Base-by-base conservation (phyloP, 1,284 basidiomycete genomes). In the Cutaneotrichosporon sp. region DNA sequence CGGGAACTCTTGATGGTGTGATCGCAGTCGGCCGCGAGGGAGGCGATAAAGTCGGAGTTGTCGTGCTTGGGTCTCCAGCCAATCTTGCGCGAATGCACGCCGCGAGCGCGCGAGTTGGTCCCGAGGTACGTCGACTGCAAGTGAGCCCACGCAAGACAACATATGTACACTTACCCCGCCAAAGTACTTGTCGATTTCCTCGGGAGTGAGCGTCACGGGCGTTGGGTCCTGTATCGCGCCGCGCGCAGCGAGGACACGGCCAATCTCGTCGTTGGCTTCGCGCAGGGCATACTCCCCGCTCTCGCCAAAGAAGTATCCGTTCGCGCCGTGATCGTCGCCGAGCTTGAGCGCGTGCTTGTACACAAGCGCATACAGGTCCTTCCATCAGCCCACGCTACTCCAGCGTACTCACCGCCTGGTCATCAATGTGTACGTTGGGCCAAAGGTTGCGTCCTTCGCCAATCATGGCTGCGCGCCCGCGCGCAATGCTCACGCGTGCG, bases 91-190 rank as follows among this genome's bases (percentile, higher is more conserved):
- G 77, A 78, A n/a, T 80, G 73, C 54, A 77, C 80, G 2, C 77
- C 78, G 21, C 70, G 73, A 56, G 77, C 79, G 30, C 80, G 78
- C 14, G 81, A 79, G 67, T 84, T 84, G 1, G 77, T 69, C 8
- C 83, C 83, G 21, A 81, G 69, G 55, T 77, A 79, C 13, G 61
- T 52, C 0, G 74, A 62, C 45, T 54, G 37, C 12, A 7, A 26
- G 26, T 30, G 7, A 30, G 26, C 26, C 8, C 4, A 8, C 7
- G 2, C 13, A 4, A 14, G n/a, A n/a, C n/a, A n/a, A n/a, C n/a
- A n/a, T n/a, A n/a, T n/a, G n/a, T n/a, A n/a, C 8, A 51, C 50
- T 45, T 26, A 51, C 50, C 4, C 69, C 72, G 30, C 52, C 55
- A 43, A 62, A 72, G 59, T 72, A 73, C 59, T 72, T 73, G 34